Evolutionary conservation across 2,329 filamentous ascomycete genomes (phyloP).

Genomic region (Epichloe gansuensis): DNA sequence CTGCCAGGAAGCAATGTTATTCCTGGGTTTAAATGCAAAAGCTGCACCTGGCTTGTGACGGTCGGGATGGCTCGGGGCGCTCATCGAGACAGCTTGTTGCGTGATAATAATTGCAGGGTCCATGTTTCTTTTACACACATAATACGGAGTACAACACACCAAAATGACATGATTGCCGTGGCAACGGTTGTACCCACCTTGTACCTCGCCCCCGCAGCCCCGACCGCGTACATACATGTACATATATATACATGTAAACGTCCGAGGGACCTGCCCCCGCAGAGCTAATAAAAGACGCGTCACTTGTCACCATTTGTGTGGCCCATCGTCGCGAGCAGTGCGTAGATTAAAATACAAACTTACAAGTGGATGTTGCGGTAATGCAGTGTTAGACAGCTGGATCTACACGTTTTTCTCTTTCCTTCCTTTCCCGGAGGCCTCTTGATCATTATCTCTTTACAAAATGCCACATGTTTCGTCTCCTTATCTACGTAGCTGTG

Average conservation of each 20-base stretch:
- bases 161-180: conserved; percentile 19
- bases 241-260: neutral
- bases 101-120: conserved; percentile 5
- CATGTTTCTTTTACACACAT: conserved; percentile 4
- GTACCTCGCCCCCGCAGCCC: neutral
- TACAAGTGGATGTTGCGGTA: neutral
- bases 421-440: too few relatives aligned
- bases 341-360: too few relatives aligned
- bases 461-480: too few relatives aligned
- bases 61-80: conserved; percentile 7
- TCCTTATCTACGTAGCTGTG: too few relatives aligned
- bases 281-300: neutral
- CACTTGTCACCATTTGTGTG: neutral
- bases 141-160: neutral
- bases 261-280: neutral
- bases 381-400: neutral
- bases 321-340: neutral
- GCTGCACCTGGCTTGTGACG: conserved; percentile 17
- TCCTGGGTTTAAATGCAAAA: conserved; percentile 20
- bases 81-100: conserved; percentile 9
- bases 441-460: too few relatives aligned
- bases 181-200: conserved; percentile 12
- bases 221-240: neutral
- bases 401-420: too few relatives aligned
- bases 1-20: conserved; percentile 16